Evolutionary conservation across 768 basidiomycete species (phyloP).

Genomic region (Boletus sensibilis): DNA sequence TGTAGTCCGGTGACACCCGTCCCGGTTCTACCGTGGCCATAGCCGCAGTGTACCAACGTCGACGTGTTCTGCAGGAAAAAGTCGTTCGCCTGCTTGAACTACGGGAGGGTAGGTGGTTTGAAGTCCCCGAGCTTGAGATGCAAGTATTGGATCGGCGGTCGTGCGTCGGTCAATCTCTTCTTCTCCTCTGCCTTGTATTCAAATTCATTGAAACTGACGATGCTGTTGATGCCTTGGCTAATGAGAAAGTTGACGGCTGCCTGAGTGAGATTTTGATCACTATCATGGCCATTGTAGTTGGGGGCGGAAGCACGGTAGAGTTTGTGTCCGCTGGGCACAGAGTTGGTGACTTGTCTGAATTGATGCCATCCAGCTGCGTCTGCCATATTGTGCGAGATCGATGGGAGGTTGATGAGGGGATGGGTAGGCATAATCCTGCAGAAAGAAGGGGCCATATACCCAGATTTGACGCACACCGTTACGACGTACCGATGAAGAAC

Average conservation of each 20-base stretch:
- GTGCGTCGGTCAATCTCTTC: constrained; percentile 1
- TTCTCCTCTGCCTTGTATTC: constrained; percentile 11
- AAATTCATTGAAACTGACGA: constrained; percentile 21
- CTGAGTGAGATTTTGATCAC: constrained; percentile 15
- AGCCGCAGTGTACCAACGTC: constrained; percentile 17
- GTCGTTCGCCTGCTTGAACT: constrained; percentile 15
- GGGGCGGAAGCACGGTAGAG: constrained; percentile 27
- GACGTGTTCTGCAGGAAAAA: constrained; percentile 12
- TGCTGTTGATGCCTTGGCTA: constrained; percentile 16
- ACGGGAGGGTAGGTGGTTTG: constrained; percentile 15
- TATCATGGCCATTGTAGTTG: constrained; percentile 8
- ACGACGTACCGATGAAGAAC: too few species aligned
- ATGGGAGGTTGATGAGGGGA: background rate
- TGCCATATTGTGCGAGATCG: background rate
- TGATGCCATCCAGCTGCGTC: constrained; percentile 15
- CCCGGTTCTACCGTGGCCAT: constrained; percentile 8
- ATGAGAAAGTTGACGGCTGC: constrained; percentile 17
- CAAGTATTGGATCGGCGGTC: constrained; percentile 13
- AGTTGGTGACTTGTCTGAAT: constrained; percentile 13
- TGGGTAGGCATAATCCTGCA: background rate
- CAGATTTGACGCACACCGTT: too few species aligned
- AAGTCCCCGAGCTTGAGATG: constrained; percentile 24
- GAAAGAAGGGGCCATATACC: background rate
- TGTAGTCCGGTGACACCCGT: constrained; percentile 10
- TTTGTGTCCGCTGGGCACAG: constrained; percentile 10